Evolutionary conservation across 192 early-diverging fungal species (phyloP).

Genomic region (Podochytrium sp.): DNA sequence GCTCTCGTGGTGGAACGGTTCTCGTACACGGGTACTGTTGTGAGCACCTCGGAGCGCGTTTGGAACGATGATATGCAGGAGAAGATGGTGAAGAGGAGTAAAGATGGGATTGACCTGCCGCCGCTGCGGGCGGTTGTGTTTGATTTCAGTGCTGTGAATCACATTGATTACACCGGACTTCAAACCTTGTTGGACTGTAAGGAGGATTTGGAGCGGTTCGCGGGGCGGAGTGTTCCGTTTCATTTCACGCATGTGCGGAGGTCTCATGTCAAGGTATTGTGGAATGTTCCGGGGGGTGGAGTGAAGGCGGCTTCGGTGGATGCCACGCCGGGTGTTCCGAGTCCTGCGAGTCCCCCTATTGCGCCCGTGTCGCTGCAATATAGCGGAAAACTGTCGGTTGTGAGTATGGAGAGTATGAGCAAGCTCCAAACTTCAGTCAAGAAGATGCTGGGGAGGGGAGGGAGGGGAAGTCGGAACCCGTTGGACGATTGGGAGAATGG

Average conservation of each 20-base stretch:
- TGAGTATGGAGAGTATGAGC: no score
- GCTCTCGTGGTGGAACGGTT: slow-evolving; percentile 28
- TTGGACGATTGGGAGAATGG: no score
- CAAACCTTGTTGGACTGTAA: slow-evolving; percentile 73
- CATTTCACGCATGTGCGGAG: slow-evolving; percentile 56
- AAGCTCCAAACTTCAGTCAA: no score
- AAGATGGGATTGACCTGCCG: slow-evolving; percentile 17
- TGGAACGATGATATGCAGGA: slow-evolving; percentile 50
- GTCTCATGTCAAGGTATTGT: slow-evolving; percentile 26
- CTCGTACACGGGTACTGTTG: slow-evolving; percentile 28
- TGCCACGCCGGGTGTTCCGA: no score
- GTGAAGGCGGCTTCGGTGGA: no score
- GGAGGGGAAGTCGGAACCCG: no score
- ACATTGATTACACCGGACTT: slow-evolving; percentile 79
- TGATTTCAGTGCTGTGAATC: slow-evolving; percentile 79
- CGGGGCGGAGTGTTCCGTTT: slow-evolving; percentile 51
- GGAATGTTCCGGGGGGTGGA: no score
- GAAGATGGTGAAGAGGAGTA: neutral
- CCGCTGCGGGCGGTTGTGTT: slow-evolving; percentile 73
- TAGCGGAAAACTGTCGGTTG: no score
- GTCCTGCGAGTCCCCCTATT: no score
- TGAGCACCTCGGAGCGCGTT: slow-evolving; percentile 12
- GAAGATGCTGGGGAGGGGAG: no score
- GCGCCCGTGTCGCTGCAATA: no score
- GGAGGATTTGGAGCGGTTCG: slow-evolving; percentile 58